These are phyloP conservation scores for Mentha longifolia DNA, from an alignment of 257 asterid species.

Conservation along the genomic window DNA sequence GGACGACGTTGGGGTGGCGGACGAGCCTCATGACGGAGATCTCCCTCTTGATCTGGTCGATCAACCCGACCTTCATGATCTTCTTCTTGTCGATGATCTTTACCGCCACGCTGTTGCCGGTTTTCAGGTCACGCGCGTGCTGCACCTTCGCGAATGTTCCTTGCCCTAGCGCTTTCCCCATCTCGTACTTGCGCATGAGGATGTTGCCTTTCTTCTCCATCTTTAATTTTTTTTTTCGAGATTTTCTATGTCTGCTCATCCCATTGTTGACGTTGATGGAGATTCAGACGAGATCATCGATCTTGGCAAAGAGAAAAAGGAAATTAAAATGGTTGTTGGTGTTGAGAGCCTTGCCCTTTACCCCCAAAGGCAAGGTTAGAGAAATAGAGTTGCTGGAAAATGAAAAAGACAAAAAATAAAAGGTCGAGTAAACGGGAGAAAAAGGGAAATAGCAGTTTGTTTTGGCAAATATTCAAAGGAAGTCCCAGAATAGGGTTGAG, in stretches of 20 bases:
- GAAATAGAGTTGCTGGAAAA: constrained; percentile 24
- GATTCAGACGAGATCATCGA: background rate
- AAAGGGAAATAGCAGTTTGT: background rate
- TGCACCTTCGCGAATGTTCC: constrained; percentile 92
- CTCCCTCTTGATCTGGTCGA: constrained; percentile 85
- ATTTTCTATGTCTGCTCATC: background rate
- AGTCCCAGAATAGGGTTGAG: constrained; percentile 17
- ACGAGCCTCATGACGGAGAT: constrained; percentile 81
- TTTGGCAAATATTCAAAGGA: constrained; percentile 3
- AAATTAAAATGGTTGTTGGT: background rate
- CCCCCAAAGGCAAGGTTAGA: constrained; percentile 47
- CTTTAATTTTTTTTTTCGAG: background rate
- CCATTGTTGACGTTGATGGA: background rate
- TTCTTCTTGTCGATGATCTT: constrained; percentile 77
- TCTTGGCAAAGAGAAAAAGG: background rate
- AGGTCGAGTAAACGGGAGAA: background rate
- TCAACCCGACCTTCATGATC: constrained; percentile 62
- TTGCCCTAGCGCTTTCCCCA: constrained; percentile 80
- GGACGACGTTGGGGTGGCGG: constrained; percentile 81
- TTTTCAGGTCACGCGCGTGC: constrained; percentile 61
- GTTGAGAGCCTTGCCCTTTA: constrained; percentile 40
- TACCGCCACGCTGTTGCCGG: constrained; percentile 73
- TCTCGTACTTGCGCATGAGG: constrained; percentile 73
- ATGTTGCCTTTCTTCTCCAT: constrained; percentile 68
- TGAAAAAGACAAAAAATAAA: background rate